Evolutionary conservation across 345 rosid species (phyloP).

Genomic region (Melastoma malabathricum): DNA sequence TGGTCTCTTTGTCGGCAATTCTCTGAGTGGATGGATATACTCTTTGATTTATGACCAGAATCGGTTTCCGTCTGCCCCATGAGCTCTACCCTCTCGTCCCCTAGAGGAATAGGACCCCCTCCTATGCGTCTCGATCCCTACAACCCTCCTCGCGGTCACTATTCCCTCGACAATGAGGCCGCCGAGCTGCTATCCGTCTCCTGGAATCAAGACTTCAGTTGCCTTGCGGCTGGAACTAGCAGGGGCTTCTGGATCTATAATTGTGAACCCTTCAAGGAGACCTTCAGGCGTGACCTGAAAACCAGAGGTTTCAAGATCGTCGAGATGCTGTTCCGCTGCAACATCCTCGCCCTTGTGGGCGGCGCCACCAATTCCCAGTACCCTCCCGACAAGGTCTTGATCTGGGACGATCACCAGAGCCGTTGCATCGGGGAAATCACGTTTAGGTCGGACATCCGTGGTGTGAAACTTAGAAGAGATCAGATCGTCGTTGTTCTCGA

Average conservation of each 20-base stretch:
- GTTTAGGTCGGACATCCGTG: conserved; percentile 67
- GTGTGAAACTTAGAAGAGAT: conserved; percentile 63
- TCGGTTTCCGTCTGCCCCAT: conserved; percentile 17
- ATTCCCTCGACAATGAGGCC: conserved; percentile 22
- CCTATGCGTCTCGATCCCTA: conserved; percentile 14
- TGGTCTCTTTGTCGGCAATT: neutral
- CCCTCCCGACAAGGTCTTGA: conserved; percentile 69
- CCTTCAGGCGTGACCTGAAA: conserved; percentile 49
- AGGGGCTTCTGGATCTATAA: conserved; percentile 70
- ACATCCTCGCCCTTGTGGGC: conserved; percentile 81
- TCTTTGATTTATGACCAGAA: conserved; percentile 10
- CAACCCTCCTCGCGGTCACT: conserved; percentile 22
- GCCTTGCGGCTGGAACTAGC: conserved; percentile 73
- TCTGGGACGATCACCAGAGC: conserved; percentile 89
- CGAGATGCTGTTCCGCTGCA: conserved; percentile 88
- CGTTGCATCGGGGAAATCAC: conserved; percentile 76
- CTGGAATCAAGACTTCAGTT: conserved; percentile 85
- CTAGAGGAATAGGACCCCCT: conserved; percentile 17
- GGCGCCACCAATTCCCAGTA: conserved; percentile 56
- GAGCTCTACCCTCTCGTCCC: conserved; percentile 37
- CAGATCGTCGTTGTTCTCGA: conserved; percentile 75
- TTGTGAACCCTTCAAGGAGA: conserved; percentile 72
- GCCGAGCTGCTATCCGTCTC: conserved; percentile 53
- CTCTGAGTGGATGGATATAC: neutral
- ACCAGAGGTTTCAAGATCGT: conserved; percentile 71